A percentile compares a stretch with the other conserved stretches of the same genome.
These are phyloP conservation scores for Pestalotiopsis sp. DNA, from an alignment of 2,329 filamentous ascomycete species.

Conservation along the genomic window DNA sequence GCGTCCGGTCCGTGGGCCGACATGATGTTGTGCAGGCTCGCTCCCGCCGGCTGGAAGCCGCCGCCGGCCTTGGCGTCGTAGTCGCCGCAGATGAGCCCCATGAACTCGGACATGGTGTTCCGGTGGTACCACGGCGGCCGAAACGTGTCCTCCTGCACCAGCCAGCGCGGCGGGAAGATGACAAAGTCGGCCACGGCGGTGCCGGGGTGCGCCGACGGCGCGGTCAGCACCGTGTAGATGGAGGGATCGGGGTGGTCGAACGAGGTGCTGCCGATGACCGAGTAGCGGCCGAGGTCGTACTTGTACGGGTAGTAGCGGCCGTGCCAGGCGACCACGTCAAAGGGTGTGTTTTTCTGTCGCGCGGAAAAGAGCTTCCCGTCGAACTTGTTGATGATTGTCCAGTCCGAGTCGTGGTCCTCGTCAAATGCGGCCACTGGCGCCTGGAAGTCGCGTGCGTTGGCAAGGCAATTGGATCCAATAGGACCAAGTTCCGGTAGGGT, in stretches of 20 bases:
- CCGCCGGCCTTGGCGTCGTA: conserved; percentile 51
- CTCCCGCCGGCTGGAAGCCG: conserved; percentile 57
- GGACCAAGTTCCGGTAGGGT: conserved; percentile 71
- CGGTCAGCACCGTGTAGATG: conserved; percentile 74
- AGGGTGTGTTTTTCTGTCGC: conserved; percentile 70
- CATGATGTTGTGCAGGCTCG: conserved; percentile 70
- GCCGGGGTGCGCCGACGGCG: conserved; percentile 40
- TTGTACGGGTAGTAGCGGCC: conserved; percentile 81
- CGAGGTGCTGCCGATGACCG: conserved; percentile 71
- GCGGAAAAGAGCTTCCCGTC: conserved; percentile 59
- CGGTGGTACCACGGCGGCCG: conserved; percentile 73
- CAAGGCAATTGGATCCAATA: conserved; percentile 73
- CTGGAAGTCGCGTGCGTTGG: conserved; percentile 71
- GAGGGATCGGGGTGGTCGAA: conserved; percentile 79
- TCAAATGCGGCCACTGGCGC: conserved; percentile 65
- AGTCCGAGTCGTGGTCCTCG: conserved; percentile 49
- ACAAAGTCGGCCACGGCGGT: conserved; percentile 72
- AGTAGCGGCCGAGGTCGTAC: conserved; percentile 79
- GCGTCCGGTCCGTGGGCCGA: conserved; percentile 54
- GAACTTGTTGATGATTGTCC: conserved; percentile 16
- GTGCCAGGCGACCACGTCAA: conserved; percentile 81
- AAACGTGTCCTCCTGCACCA: conserved; percentile 70
- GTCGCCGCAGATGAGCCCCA: conserved; percentile 58
- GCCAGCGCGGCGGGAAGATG: conserved; percentile 73
- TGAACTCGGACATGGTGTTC: conserved; percentile 68